Evolutionary conservation across 257 asterid species (phyloP), one percentile per base, ranked within the genome.

Genomic region (Asclepias syriaca): DNA sequence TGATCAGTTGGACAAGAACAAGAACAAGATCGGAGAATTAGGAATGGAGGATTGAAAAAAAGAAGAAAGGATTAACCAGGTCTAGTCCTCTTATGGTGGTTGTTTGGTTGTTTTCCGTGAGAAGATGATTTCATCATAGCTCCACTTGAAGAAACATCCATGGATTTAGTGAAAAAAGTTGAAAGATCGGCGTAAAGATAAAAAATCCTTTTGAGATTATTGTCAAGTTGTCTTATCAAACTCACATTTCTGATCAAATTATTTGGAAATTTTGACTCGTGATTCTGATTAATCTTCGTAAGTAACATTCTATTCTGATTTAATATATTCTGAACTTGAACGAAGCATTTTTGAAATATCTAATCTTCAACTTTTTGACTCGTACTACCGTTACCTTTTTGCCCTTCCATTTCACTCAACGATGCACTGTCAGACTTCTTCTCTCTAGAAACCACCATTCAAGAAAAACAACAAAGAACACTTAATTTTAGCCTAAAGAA

Each of bases 111-210:
- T 74, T 82, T 87, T 39, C 84, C 90, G 54, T 86, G 85, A 2
- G 92, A 82, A 59, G 60, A 34, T 34, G 39, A 34, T 34, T 34
- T 4, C 5, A 34, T 83, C 58, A 83, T 54, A 70, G 84, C 87
- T 43, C 97, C 95, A 27, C 81, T 84, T 0, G 96, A 93, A 13
- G 96, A 89, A 54, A 75, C 88, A 68, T 91, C 96, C 69, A 84
- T 75, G 2, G 93, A 85, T 43, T 85, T 88, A 1, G 94, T 67
- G 81, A 85, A 91, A 68, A 84, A 75, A 58, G 85, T 83, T 19
- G 98, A 93, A 39, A 93, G 90, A 81, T 88, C 96, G 9, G 91
- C 78, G 72, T 93, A 93, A 22, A 93, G 91, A 77, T 87, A 90
- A 63, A 89, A 96, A 3, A 93, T 96, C 82, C 88, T 91, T 61